Conservation (phyloP, 2,329 filamentous ascomycete genomes). For the Dactylellina leptospora region DNA sequence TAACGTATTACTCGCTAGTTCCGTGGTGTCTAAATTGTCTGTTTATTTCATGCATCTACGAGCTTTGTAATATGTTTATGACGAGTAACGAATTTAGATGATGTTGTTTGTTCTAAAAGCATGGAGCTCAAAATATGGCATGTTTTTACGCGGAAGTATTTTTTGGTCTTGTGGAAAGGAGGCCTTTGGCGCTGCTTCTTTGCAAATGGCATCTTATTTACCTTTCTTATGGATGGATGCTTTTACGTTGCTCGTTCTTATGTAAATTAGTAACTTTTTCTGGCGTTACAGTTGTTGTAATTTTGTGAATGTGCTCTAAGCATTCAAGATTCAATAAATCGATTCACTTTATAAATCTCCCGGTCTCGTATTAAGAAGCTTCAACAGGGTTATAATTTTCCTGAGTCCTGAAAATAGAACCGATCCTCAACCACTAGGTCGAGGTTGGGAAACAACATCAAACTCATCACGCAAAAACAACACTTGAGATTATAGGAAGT, state of each 20-base stretch:
- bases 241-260: neutral
- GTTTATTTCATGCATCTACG: conserved; percentile 15
- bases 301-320: conserved; percentile 16
- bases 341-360: too few species aligned
- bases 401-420: neutral
- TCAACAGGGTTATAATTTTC: too few species aligned
- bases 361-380: too few species aligned
- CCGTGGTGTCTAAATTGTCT: conserved; percentile 56
- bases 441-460: neutral
- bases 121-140: neutral
- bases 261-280: conserved; percentile 11
- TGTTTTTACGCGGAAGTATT: neutral
- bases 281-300: conserved; percentile 18
- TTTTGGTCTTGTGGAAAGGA: neutral
- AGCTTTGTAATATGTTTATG: conserved; percentile 20
- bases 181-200: neutral
- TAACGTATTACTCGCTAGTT: conserved; percentile 55
- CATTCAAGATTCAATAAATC: neutral
- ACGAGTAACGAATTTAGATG: conserved; percentile 38
- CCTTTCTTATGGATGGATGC: neutral
- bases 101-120: neutral
- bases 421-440: neutral
- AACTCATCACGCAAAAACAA: neutral
- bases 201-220: neutral
- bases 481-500: too few species aligned